A percentile compares a stretch with the other conserved stretches of the same genome.
These are phyloP conservation scores for Tulasnella calospora DNA, from an alignment of 768 basidiomycete species.

Conservation along the genomic window DNA sequence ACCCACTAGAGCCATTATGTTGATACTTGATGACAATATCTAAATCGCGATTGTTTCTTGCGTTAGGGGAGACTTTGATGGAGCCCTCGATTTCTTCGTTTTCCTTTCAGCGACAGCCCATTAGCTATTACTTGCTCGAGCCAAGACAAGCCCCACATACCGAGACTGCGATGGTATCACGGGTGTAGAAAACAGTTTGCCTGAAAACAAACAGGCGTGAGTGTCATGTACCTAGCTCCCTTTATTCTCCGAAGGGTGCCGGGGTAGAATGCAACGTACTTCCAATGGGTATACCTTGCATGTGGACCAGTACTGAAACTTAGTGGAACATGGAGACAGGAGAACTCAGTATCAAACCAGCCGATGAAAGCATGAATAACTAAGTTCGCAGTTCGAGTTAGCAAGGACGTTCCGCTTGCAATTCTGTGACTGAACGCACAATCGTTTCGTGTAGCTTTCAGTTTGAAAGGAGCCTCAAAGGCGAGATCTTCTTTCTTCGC, in stretches of 20 bases:
- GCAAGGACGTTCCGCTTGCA: not conserved
- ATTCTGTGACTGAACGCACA: conserved; percentile 50
- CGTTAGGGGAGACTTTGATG: conserved; percentile 80
- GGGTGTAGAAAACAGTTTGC: conserved; percentile 98
- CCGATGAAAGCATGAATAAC: conserved; percentile 97
- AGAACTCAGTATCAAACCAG: conserved; percentile 97
- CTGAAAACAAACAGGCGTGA: conserved; percentile 37
- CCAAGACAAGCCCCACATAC: conserved; percentile 28
- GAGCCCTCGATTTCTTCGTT: conserved; percentile 69
- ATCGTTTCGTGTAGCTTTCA: conserved; percentile 82
- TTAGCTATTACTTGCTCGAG: not conserved
- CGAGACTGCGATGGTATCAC: conserved; percentile 59
- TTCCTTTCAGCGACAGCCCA: conserved; percentile 37
- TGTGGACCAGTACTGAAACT: conserved; percentile 97
- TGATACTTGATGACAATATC: conserved; percentile 82
- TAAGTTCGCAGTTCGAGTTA: conserved; percentile 35
- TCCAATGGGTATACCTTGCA: conserved; percentile 94
- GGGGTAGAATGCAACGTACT: conserved; percentile 51
- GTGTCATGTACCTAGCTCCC: not conserved
- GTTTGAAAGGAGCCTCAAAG: conserved; percentile 73
- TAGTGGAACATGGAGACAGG: conserved; percentile 91
- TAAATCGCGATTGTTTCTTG: conserved; percentile 88
- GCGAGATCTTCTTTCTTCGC: conserved; percentile 93
- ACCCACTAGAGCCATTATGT: conserved; percentile 37
- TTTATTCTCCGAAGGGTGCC: not conserved